Evolutionary conservation across 768 basidiomycete species (phyloP), one percentile per base, ranked within the genome.

Genomic region (Russula earlei): DNA sequence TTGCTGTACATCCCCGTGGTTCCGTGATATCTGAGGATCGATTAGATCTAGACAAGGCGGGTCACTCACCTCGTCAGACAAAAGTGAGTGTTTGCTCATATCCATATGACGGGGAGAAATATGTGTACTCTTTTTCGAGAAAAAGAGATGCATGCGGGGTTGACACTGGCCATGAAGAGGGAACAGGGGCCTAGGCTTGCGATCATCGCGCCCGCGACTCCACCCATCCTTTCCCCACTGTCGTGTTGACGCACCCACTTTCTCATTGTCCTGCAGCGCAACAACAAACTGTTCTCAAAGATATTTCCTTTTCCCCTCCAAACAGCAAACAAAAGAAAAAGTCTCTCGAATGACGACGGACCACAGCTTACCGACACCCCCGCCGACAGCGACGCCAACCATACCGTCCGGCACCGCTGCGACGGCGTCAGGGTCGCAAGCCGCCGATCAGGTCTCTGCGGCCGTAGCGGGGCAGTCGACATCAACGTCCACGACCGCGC

Each of bases 281-380:
- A 38, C 11, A 6, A 38, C 6, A 38, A n/a, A 6, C 3, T 6
- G 37, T 5, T 17, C 14, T 5, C 37, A n/a, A 36, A 15, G 14
- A 15, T n/a, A n/a, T n/a, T 2, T 17, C 1, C 36, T 20, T 20
- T 22, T 22, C 12, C 25, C 25, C 14, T 14, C 2, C 9, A 3
- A 6, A 6, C 22, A 8, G 9, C 15, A 37, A 33, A 27, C 17
- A 34, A 46, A 27, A 44, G 1, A 44, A 27, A 17, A n/a, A n/a
- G n/a, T n/a, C 10, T 4, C 19, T 15, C 22, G 20, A 34, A 57
- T 58, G 56, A 24, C 56, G 17, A 31, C 56, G 41, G 52, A 58
- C 12, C 48, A 58, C 27, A 47, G 50, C 36, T 33, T 58, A 37
- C 56, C 56, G n/a, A 58, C 56, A 25, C 56, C 56, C 12, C 56